These are phyloP conservation scores for Mucor indicus DNA, from an alignment of 371 early-diverging fungal genomes.

Conservation along the genomic window DNA sequence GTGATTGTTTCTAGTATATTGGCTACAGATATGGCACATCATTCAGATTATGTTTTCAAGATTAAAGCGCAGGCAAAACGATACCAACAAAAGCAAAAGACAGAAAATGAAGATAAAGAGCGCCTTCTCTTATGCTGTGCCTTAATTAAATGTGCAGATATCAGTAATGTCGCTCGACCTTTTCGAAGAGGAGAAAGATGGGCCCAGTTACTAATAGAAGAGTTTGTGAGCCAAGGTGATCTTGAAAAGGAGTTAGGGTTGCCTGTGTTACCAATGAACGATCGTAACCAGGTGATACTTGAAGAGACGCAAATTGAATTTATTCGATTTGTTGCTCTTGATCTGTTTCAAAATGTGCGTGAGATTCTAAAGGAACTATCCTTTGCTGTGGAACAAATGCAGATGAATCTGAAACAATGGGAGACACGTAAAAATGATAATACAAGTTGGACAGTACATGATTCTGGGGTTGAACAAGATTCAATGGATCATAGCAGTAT, in stretches of 20 bases:
- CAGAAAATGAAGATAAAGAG: conserved; percentile 31
- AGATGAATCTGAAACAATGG: conserved; percentile 37
- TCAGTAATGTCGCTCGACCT: conserved; percentile 68
- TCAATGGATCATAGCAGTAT: too few species aligned
- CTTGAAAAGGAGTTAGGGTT: conserved; percentile 55
- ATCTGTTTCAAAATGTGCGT: conserved; percentile 56
- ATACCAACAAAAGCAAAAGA: background rate
- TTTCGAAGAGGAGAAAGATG: conserved; percentile 51
- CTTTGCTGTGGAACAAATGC: conserved; percentile 42
- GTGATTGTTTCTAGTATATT: conserved; percentile 66
- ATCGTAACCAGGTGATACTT: conserved; percentile 46
- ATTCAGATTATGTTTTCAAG: conserved; percentile 69
- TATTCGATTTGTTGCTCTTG: conserved; percentile 67
- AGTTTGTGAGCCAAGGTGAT: conserved; percentile 64
- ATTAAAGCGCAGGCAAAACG: conserved; percentile 56
- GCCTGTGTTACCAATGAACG: conserved; percentile 50
- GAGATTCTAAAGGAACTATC: conserved; percentile 27
- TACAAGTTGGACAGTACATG: conserved; percentile 1
- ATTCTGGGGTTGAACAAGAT: conserved; percentile 3
- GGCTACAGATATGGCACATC: conserved; percentile 81
- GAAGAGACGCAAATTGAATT: conserved; percentile 68
- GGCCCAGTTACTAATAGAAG: conserved; percentile 56
- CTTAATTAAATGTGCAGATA: conserved; percentile 82
- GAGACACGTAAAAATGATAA: conserved; percentile 18
- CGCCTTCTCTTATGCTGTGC: conserved; percentile 57